Evolutionary conservation across 805 yeast genomes (phyloP).

Genomic region (Kluyveromyces nonfermentans): DNA sequence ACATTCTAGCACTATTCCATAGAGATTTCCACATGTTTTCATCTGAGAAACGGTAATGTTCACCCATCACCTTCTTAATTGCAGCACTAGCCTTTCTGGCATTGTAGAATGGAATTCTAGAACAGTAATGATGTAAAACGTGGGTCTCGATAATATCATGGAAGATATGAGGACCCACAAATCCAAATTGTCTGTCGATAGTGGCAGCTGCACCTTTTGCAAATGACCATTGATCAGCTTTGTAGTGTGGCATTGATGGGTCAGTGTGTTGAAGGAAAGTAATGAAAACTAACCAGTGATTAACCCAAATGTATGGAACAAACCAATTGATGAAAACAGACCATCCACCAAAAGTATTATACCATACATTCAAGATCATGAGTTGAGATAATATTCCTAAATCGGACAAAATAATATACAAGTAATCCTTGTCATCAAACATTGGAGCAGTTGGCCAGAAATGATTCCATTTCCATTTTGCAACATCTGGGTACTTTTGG

Average conservation of each 20-base stretch:
- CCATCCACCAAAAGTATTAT: slow-evolving; percentile 52
- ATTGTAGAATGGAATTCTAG: slow-evolving; percentile 81
- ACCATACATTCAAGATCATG: slow-evolving; percentile 49
- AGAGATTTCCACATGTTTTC: slow-evolving; percentile 66
- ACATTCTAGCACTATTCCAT: slow-evolving; percentile 54
- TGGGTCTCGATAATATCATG: slow-evolving; percentile 89
- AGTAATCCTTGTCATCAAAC: slow-evolving; percentile 62
- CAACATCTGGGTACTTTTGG: slow-evolving; percentile 45
- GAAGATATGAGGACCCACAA: slow-evolving; percentile 67
- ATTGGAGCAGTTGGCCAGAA: slow-evolving; percentile 66
- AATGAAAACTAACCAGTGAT: slow-evolving; percentile 86
- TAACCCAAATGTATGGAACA: slow-evolving; percentile 68
- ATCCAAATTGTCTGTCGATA: slow-evolving; percentile 75
- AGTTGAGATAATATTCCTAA: slow-evolving; percentile 53
- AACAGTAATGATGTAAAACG: slow-evolving; percentile 75
- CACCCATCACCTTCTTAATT: slow-evolving; percentile 77
- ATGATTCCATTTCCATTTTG: slow-evolving; percentile 49
- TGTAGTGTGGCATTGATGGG: slow-evolving; percentile 72
- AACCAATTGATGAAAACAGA: slow-evolving; percentile 60
- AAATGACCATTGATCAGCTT: slow-evolving; percentile 66
- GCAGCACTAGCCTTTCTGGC: slow-evolving; percentile 75
- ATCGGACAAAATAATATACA: slow-evolving; percentile 65
- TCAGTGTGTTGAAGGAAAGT: slow-evolving; percentile 82
- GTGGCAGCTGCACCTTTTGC: slow-evolving; percentile 90
- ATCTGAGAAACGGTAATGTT: slow-evolving; percentile 55